Base-by-base conservation (phyloP, 192 early-diverging fungal genomes). In the Spizellomyces punctatus region DNA sequence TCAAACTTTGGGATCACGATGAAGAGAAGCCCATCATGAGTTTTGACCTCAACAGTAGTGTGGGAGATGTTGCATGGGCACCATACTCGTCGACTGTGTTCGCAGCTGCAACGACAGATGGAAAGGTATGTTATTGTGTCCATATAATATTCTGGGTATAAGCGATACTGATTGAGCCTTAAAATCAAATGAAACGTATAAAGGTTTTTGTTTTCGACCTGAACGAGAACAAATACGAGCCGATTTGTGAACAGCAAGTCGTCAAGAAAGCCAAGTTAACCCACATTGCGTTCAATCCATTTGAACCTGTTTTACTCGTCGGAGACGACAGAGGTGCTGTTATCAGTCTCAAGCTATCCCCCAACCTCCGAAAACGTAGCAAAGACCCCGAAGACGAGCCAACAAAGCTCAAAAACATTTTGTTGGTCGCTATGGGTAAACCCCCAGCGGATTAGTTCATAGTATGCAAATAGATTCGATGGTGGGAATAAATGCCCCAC, bases 61-160 rank as follows among this genome's bases (percentile, higher is more conserved):
- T 89, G 9, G 85, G 86, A 14, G 85, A 88, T 59, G 77, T 89
- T 27, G 87, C 85, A 46, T 89, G 87, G 87, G 83, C 87, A 22
- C 87, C 87, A n/a, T 89, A 84, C 72, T 85, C 85, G 22, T 84
- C 82, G 10, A 87, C 87, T 5, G 83, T 88, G 10, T 89, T 89
- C 71, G 85, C 87, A 5, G 87, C 85, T 1, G 85, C 73, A 5
- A 89, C 87, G 8, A 73, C 82, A 7, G 87, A 89, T 46, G 87
- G 87, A 68, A 86, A 86, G 77, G 87, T 89, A 67, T 46, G 61
- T 63, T 49, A 56, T 55, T 14, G 44, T 36, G 27, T 36, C 27
- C 27, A 2, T 36, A 36, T 36, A 3, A 36, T 36, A 10, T 71
- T 63, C 8, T 2, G 12, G 63, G 2, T 17, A 2, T 46, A 16